phyloP scores from a whole-genome alignment of 2,329 filamentous ascomycete species.

The Beauveria brongniartii region DNA sequence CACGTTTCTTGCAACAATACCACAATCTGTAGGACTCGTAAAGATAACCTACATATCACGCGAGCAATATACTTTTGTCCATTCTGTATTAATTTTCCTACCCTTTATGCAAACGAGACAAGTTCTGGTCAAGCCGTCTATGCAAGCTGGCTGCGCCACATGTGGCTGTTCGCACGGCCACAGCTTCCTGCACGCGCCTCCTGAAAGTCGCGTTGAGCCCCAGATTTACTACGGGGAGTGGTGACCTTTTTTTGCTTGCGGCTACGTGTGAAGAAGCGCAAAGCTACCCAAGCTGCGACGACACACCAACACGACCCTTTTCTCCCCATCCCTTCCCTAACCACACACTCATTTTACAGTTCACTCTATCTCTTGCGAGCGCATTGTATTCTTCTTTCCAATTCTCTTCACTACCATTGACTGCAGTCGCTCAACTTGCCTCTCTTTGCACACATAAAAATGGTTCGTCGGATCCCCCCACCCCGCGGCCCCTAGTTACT shows the following conservation, averaged over 20 bases:
- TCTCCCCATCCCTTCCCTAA: not conserved
- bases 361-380: not conserved
- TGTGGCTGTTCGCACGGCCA: conserved; percentile 5
- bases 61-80: too few relatives aligned
- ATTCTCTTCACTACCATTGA: not conserved
- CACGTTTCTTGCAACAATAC: not conserved
- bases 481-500: not conserved
- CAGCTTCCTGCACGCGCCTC: conserved; percentile 10
- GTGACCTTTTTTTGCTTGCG: conserved; percentile 2
- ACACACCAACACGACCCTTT: conserved; percentile 1
- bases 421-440: not conserved
- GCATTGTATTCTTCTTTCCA: not conserved
- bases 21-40: too few relatives aligned
- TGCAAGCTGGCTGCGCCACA: not conserved
- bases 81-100: not conserved
- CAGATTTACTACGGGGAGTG: not conserved
- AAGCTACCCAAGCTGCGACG: conserved; percentile 2
- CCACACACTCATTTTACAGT: conserved; percentile 5
- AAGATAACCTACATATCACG: too few relatives aligned
- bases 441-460: conserved; percentile 1
- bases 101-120: too few relatives aligned
- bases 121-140: not conserved
- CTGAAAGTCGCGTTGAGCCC: conserved; percentile 11
- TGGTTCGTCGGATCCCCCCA: not conserved
- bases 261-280: conserved; percentile 8